A percentile compares a stretch with the other conserved stretches of the same genome.
These are phyloP conservation scores for Pseudopithomyces maydicus DNA, from an alignment of 2,329 filamentous ascomycete species.

Conservation along the genomic window DNA sequence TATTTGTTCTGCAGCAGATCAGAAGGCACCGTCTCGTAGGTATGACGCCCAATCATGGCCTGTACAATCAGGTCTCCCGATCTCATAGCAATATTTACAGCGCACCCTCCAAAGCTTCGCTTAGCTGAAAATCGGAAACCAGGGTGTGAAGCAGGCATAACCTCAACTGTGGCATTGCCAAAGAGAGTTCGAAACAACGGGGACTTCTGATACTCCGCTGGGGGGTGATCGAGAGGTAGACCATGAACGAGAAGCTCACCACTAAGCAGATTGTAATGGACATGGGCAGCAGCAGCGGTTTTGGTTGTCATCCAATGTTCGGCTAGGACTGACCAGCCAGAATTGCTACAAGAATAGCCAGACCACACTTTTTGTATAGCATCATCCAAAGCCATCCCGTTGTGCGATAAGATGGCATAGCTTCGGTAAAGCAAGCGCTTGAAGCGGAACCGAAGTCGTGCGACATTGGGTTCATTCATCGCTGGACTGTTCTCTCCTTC, in stretches of 20 bases:
- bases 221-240: background rate
- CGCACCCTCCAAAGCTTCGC: slow-evolving; percentile 15
- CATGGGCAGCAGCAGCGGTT: no score
- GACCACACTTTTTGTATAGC: no score
- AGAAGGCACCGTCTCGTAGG: slow-evolving; percentile 41
- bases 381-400: no score
- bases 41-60: slow-evolving; percentile 8
- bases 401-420: no score
- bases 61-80: slow-evolving; percentile 26
- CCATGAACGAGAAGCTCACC: background rate
- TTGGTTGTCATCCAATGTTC: no score
- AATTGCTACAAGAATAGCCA: no score
- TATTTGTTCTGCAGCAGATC: slow-evolving; percentile 31
- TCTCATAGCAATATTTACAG: slow-evolving; percentile 46
- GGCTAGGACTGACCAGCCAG: no score
- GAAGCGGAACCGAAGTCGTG: no score
- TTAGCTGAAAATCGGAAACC: slow-evolving; percentile 51
- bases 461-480: no score
- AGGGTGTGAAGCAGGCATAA: background rate
- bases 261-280: background rate
- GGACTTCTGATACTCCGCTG: background rate
- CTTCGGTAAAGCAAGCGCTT: no score
- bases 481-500: no score
- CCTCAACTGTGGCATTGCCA: background rate
- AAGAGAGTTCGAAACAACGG: background rate